phyloP scores from a whole-genome alignment of 345 rosid genomes.

The Linum tenue region DNA sequence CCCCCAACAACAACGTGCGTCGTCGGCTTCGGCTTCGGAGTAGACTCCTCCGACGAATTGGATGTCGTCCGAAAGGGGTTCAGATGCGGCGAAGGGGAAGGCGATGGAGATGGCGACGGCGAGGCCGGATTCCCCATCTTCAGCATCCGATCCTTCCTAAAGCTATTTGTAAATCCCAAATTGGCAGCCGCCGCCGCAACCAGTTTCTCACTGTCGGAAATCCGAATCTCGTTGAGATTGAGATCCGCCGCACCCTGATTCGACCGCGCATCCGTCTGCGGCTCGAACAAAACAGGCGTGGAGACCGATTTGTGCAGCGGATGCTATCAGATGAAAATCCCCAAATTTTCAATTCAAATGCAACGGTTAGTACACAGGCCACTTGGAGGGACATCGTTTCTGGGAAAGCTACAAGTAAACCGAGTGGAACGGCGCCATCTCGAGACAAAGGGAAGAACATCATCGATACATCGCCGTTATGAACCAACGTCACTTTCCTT shows the following conservation, averaged over 20 bases:
- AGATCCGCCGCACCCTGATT: neutral
- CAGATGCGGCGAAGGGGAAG: neutral
- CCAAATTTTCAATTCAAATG: too few relatives aligned
- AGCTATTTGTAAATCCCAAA: neutral
- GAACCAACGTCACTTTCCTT: too few relatives aligned
- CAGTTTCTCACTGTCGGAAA: neutral
- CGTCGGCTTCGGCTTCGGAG: neutral
- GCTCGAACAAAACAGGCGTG: neutral
- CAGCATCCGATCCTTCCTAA: neutral
- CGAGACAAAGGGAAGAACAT: too few relatives aligned
- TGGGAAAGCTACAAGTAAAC: too few relatives aligned
- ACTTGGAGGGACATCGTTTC: too few relatives aligned
- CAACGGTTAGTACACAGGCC: too few relatives aligned
- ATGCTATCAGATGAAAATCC: too few relatives aligned
- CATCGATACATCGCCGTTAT: too few relatives aligned
- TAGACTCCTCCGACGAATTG: neutral
- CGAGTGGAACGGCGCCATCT: too few relatives aligned
- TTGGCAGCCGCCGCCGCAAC: neutral
- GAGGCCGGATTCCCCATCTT: neutral
- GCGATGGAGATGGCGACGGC: neutral
- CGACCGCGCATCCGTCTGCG: neutral
- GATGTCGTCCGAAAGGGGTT: neutral
- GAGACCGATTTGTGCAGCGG: neutral
- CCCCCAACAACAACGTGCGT: neutral
- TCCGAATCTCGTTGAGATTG: neutral